A percentile compares a stretch with the other conserved stretches of the same genome.
Conservation (phyloP, 1,139 yeast species). For the Saccharomyces pastorianus region DNA sequence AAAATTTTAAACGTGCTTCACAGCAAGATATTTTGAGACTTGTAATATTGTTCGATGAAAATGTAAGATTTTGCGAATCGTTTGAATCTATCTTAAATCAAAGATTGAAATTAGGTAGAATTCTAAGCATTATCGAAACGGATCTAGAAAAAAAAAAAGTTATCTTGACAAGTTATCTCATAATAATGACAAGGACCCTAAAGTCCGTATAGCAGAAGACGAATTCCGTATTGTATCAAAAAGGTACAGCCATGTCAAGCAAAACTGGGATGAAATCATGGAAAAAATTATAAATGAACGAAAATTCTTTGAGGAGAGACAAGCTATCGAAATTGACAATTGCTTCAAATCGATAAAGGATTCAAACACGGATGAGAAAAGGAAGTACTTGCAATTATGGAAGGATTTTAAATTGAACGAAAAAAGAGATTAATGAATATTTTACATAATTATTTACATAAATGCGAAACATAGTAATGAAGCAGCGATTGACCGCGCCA, state of each 20-base stretch:
- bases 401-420: not conserved
- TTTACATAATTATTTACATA: not conserved
- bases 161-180: conserved; percentile 46
- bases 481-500: too few species aligned
- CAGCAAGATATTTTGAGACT: conserved; percentile 75
- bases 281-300: conserved; percentile 63
- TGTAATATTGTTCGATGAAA: conserved; percentile 84
- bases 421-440: not conserved
- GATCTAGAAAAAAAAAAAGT: conserved; percentile 38
- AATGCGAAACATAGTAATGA: not conserved
- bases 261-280: conserved; percentile 53
- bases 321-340: conserved; percentile 77
- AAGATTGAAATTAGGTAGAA: conserved; percentile 54
- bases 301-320: conserved; percentile 61
- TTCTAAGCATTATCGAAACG: conserved; percentile 48
- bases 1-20: not conserved
- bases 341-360: conserved; percentile 93
- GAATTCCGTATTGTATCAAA: conserved; percentile 46
- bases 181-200: conserved; percentile 46
- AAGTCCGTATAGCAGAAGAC: conserved; percentile 43
- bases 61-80: conserved; percentile 68
- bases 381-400: not conserved
- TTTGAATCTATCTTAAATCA: conserved; percentile 67
- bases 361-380: conserved; percentile 31
- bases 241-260: conserved; percentile 28